phyloP scores from a whole-genome alignment of 805 yeast genomes.

The Candida awuae region DNA sequence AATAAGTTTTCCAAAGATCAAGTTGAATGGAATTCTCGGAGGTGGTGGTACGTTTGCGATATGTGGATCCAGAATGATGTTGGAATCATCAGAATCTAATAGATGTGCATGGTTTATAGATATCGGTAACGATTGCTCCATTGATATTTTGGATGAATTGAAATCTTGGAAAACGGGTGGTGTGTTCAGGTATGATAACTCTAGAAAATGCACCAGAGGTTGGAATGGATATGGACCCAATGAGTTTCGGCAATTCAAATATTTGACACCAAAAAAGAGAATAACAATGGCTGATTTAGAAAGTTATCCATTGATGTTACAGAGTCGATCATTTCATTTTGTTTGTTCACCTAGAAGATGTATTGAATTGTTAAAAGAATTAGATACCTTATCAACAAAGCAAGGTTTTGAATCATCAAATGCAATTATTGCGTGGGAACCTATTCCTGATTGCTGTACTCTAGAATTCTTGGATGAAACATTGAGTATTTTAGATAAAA shows the following conservation, averaged over 20 bases:
- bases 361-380: slow-evolving; percentile 34
- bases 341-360: slow-evolving; percentile 67
- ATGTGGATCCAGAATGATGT: slow-evolving; percentile 59
- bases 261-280: slow-evolving; percentile 52
- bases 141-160: slow-evolving; percentile 35
- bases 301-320: slow-evolving; percentile 29
- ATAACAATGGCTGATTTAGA: slow-evolving; percentile 50
- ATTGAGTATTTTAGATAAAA: slow-evolving; percentile 31
- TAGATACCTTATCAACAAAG: slow-evolving; percentile 14
- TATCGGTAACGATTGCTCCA: slow-evolving; percentile 72
- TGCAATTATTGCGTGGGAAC: slow-evolving; percentile 71
- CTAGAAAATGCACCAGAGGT: slow-evolving; percentile 70
- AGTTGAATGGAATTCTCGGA: slow-evolving; percentile 55
- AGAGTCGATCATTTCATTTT: slow-evolving; percentile 51
- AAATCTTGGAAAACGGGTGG: slow-evolving; percentile 56
- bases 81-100: slow-evolving; percentile 29
- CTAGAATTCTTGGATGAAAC: slow-evolving; percentile 40
- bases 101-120: slow-evolving; percentile 67
- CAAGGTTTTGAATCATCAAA: neutral
- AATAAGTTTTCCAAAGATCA: slow-evolving; percentile 46
- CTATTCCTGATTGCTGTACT: slow-evolving; percentile 68
- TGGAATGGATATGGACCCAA: slow-evolving; percentile 63
- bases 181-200: slow-evolving; percentile 41
- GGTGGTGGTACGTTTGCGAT: slow-evolving; percentile 87
- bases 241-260: slow-evolving; percentile 55